These are phyloP conservation scores for Haematococcus sp. DNA, from an alignment of 139 green algal species.

Conservation along the genomic window DNA sequence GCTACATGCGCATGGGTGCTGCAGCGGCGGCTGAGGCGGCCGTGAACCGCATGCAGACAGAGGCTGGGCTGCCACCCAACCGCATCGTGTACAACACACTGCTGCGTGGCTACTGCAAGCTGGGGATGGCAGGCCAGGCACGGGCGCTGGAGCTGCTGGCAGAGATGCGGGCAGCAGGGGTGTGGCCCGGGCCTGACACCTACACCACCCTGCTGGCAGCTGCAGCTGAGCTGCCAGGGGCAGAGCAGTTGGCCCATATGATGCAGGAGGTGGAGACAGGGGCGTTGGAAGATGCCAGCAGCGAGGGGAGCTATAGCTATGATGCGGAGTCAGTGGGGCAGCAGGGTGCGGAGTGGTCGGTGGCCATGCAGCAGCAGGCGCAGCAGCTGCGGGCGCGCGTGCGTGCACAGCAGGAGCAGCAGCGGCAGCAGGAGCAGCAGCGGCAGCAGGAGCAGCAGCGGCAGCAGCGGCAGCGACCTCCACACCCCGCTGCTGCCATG, in stretches of 20 bases:
- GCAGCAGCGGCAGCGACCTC: not conserved
- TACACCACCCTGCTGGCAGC: constrained; percentile 45
- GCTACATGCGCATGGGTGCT: constrained; percentile 7
- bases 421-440: not conserved
- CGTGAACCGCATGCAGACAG: not conserved
- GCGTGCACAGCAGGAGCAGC: not conserved
- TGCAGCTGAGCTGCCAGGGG: not conserved
- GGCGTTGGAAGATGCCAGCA: not conserved
- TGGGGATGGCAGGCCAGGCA: not conserved
- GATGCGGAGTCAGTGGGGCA: not conserved
- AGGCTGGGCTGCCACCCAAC: constrained; percentile 9
- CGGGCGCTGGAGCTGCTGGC: constrained; percentile 17
- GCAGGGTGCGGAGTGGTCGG: not conserved
- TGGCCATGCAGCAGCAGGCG: too few relatives aligned
- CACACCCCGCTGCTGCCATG: not conserved
- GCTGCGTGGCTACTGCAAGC: constrained; percentile 20
- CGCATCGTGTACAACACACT: constrained; percentile 36
- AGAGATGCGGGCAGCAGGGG: constrained; percentile 31
- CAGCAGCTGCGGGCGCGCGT: too few relatives aligned
- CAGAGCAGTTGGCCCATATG: not conserved
- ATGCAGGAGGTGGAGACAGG: not conserved
- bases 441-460: not conserved
- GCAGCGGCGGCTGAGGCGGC: constrained; percentile 7
- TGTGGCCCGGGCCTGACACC: constrained; percentile 39
- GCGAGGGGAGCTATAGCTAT: not conserved